These are phyloP conservation scores for Pochonia chlamydosporia DNA, from an alignment of 2,329 filamentous ascomycete species.

Conservation along the genomic window DNA sequence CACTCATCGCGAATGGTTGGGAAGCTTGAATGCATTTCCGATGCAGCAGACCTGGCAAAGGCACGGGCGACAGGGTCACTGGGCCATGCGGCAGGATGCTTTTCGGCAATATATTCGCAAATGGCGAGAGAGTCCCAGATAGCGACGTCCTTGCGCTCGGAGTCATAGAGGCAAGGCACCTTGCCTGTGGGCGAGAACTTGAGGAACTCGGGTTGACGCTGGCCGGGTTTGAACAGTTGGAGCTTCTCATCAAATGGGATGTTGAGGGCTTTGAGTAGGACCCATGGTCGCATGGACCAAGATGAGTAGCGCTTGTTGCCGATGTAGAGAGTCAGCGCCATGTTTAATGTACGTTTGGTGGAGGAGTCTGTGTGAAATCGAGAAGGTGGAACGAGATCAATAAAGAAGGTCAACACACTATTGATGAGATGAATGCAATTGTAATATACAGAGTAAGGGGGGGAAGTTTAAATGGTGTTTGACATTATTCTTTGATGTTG, in stretches of 20 bases:
- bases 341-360: constrained; percentile 3
- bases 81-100: constrained; percentile 37
- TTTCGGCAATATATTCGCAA: constrained; percentile 39
- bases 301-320: constrained; percentile 40
- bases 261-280: constrained; percentile 35
- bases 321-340: constrained; percentile 28
- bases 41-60: constrained; percentile 36
- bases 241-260: constrained; percentile 37
- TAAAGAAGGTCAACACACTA: too few species aligned
- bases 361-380: background rate
- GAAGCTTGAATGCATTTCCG: constrained; percentile 43
- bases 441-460: too few species aligned
- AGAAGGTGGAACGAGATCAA: too few species aligned
- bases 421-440: too few species aligned
- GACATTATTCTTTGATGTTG: too few species aligned
- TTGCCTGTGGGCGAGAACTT: constrained; percentile 35
- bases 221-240: constrained; percentile 24
- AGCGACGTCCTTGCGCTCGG: constrained; percentile 17
- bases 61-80: constrained; percentile 30
- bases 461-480: too few species aligned
- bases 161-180: constrained; percentile 34
- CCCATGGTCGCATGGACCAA: constrained; percentile 41
- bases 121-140: constrained; percentile 45
- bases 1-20: constrained; percentile 33
- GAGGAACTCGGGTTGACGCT: constrained; percentile 27